Evolutionary conservation across 306 rosid species (phyloP).

Genomic region (Sicyos edulis): DNA sequence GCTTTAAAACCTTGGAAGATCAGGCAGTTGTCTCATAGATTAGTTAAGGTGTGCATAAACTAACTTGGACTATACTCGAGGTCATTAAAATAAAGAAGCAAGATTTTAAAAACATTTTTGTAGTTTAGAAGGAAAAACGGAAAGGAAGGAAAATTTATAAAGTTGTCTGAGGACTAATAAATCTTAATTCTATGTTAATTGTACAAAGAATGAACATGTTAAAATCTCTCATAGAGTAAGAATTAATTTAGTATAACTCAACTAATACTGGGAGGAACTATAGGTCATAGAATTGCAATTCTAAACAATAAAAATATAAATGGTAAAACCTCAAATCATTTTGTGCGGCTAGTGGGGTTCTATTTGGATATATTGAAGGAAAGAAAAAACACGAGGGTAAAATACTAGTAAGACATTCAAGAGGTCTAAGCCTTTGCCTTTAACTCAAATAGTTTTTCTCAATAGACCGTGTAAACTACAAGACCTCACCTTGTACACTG

Average conservation of each 20-base stretch:
- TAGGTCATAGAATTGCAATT: not conserved
- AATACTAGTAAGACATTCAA: no score
- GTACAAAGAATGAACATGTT: not conserved
- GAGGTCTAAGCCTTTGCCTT: no score
- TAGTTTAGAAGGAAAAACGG: not conserved
- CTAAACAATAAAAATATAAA: not conserved
- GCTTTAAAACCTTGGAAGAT: not conserved
- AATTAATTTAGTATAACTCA: not conserved
- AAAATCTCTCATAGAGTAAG: not conserved
- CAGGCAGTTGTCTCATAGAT: not conserved
- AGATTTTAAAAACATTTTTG: not conserved
- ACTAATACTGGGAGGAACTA: not conserved
- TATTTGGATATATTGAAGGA: no score
- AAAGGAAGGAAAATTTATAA: not conserved
- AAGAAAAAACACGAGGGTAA: no score
- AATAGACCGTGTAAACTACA: not conserved
- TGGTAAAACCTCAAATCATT: no score
- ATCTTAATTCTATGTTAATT: not conserved
- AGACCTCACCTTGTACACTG: slow-evolving; percentile 89
- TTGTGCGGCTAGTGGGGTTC: no score
- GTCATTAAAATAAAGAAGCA: not conserved
- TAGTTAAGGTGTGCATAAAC: not conserved
- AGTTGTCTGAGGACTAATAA: not conserved
- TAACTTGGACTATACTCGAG: not conserved
- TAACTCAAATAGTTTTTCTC: not conserved